Base-by-base conservation (phyloP, 495 filamentous ascomycete genomes). In the Niebla homalea region DNA sequence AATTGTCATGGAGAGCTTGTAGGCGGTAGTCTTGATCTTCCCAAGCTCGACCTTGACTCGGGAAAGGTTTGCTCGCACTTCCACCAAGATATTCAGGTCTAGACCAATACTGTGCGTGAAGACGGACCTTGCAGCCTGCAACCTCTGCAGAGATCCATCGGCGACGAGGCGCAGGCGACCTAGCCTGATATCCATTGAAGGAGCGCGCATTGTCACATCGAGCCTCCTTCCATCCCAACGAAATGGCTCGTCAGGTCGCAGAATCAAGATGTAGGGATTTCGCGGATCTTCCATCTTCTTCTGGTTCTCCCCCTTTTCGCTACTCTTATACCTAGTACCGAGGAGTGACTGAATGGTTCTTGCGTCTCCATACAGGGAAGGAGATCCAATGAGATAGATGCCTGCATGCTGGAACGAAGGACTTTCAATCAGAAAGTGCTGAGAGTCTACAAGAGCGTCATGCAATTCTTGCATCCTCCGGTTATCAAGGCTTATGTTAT, bases 1-100 rank as follows among this genome's bases (percentile, higher is more conserved):
- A 64, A 97, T 97, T 11, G 89, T 85, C 67, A 95, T 95, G n/a
- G 88, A 95, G 32, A 98, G 71, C 64, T 92, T 93, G 72, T 93
- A 97, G 23, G 88, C 86, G 0, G 88, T 90, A 64, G 87, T 92
- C 62, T 94, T 93, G 57, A 97, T 98, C 62, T 90, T 88, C 60
- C 88, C 92, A 55, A 98, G 70, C 61, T 93, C 85, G 29, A 81
- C 71, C 57, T 96, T 92, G 50, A 98, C 93, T 50, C 93, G 84
- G 36, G 83, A 84, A 19, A 98, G 74, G 60, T 95, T 97, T 21
- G 93, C 93, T 52, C 90, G 76, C 61, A 94, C 84, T 61, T 96
- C 92, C 36, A 94, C 81, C 14, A 94, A 74, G 53, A 95, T 82
- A 54, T 89, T 84, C 11, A 98, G 76, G 50, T 87, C 79, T 59